phyloP scores from a whole-genome alignment of 1,139 yeast genomes.

The Hyphopichia burtonii region DNA sequence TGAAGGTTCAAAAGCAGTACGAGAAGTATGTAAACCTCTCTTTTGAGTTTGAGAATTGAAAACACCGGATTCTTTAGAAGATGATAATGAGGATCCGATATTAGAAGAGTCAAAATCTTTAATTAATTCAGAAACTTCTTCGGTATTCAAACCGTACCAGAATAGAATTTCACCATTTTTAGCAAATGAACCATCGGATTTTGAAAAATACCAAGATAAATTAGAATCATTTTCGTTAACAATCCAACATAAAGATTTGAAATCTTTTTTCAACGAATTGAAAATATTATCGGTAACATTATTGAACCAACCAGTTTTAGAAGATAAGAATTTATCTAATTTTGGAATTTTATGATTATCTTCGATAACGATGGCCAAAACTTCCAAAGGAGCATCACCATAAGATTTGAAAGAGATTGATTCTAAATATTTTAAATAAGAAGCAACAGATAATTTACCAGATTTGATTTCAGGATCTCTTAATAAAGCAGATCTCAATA shows the following conservation, averaged over 20 bases:
- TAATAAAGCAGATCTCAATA: constrained; percentile 70
- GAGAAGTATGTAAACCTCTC: constrained; percentile 36
- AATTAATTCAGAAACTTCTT: constrained; percentile 64
- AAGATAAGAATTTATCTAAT: constrained; percentile 82
- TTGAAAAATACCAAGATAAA: constrained; percentile 86
- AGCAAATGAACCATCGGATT: constrained; percentile 91
- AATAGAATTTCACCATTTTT: constrained; percentile 87
- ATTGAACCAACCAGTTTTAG: constrained; percentile 94
- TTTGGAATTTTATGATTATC: constrained; percentile 53
- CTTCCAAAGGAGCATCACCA: constrained; percentile 96
- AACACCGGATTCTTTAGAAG: constrained; percentile 41
- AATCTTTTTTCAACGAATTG: constrained; percentile 76
- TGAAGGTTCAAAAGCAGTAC: background rate
- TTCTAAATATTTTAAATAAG: constrained; percentile 75
- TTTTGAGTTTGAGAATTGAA: constrained; percentile 39
- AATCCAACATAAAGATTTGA: constrained; percentile 75
- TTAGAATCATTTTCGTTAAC: constrained; percentile 90
- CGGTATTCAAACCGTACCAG: constrained; percentile 87
- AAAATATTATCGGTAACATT: constrained; percentile 95
- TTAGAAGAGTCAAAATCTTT: constrained; percentile 53
- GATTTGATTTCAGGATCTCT: constrained; percentile 74
- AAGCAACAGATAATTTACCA: constrained; percentile 74
- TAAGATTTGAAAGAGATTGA: constrained; percentile 67
- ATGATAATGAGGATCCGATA: constrained; percentile 38
- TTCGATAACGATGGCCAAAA: constrained; percentile 74